Percentiles rank a stretch among this genome's conserved stretches.
Evolutionary conservation across 345 rosid genomes (phyloP).

Genomic region (Hypericum perforatum): DNA sequence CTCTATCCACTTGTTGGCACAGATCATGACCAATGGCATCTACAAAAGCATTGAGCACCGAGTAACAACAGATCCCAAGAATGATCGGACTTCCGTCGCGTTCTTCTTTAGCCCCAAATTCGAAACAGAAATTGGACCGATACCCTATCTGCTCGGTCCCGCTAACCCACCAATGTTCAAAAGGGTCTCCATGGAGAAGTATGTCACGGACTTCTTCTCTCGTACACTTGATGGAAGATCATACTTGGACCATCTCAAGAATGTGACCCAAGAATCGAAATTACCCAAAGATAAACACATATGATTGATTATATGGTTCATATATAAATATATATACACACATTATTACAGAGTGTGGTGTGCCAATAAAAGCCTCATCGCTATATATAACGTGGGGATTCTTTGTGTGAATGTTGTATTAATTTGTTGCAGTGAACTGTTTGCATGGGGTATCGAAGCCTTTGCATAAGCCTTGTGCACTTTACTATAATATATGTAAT

Average conservation of each 20-base stretch:
- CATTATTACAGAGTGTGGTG: too few species aligned
- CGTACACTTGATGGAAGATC: conserved; percentile 10
- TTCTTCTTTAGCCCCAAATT: conserved; percentile 7
- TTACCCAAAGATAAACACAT: too few species aligned
- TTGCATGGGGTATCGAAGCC: too few species aligned
- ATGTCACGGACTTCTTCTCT: neutral
- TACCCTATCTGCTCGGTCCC: conserved; percentile 9
- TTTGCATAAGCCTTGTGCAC: too few species aligned
- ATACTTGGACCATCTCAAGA: conserved; percentile 1
- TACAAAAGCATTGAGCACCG: conserved; percentile 15
- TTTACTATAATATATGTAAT: too few species aligned
- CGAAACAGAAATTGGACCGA: conserved; percentile 9
- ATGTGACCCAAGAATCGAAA: too few species aligned
- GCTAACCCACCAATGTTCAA: conserved; percentile 7
- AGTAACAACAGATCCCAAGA: conserved; percentile 1
- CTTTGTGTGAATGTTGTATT: too few species aligned
- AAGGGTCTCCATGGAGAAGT: conserved; percentile 9
- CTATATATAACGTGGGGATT: too few species aligned
- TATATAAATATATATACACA: too few species aligned
- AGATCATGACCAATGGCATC: conserved; percentile 11
- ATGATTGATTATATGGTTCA: too few species aligned
- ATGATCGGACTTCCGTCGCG: conserved; percentile 12
- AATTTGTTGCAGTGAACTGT: too few species aligned
- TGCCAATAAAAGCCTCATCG: too few species aligned
- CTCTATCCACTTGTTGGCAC: neutral